A percentile compares a stretch with the other conserved stretches of the same genome.
These are phyloP conservation scores for Paradendryphiella salina DNA, from an alignment of 2,329 filamentous ascomycete species.

Conservation along the genomic window DNA sequence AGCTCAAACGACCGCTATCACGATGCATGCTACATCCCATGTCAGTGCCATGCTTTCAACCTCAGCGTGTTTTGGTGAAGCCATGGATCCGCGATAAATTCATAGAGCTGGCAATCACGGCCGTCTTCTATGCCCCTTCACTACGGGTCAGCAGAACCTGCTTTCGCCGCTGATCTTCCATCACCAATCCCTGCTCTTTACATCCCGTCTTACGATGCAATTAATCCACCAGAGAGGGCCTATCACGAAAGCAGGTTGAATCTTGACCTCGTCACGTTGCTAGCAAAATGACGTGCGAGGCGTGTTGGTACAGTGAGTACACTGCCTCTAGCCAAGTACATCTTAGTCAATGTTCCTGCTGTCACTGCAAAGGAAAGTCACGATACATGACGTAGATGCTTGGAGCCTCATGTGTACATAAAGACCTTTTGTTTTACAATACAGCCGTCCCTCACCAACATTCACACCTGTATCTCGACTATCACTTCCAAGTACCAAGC, in stretches of 20 bases:
- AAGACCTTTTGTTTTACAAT: conserved; percentile 12
- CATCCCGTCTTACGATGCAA: conserved; percentile 6
- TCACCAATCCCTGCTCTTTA: conserved; percentile 11
- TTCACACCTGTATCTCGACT: conserved; percentile 12
- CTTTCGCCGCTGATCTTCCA: conserved; percentile 4
- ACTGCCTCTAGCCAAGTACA: conserved; percentile 8
- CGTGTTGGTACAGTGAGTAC: not conserved
- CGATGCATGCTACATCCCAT: not conserved
- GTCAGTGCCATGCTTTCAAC: not conserved
- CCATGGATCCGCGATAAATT: too few relatives aligned
- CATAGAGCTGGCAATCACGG: too few relatives aligned
- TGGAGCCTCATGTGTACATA: conserved; percentile 23
- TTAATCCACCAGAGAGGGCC: conserved; percentile 9
- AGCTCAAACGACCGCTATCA: not conserved
- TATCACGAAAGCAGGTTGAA: conserved; percentile 4
- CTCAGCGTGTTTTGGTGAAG: not conserved
- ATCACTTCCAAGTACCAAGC: conserved; percentile 26
- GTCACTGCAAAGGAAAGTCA: conserved; percentile 10
- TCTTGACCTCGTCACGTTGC: not conserved
- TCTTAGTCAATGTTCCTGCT: conserved; percentile 15
- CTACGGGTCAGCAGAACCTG: conserved; percentile 6
- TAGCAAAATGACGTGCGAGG: conserved; percentile 5
- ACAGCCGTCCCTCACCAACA: conserved; percentile 19
- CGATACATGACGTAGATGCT: conserved; percentile 32
- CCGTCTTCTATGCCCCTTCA: too few relatives aligned